Evolutionary conservation across 331 rosid species (phyloP).

Genomic region (Cydonia oblonga): DNA sequence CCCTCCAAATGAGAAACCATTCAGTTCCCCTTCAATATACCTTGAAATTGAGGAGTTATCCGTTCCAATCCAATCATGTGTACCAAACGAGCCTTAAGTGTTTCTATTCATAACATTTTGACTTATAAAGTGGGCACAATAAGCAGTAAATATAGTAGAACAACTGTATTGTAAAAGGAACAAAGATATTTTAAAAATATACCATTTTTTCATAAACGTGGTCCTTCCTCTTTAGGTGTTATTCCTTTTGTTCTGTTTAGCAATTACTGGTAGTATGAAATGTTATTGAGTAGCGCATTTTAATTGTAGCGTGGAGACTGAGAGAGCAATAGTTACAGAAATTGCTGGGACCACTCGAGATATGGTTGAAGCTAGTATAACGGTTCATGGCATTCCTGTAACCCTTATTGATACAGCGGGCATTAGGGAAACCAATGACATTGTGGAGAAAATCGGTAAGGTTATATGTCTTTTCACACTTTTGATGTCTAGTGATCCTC

Average conservation of each 20-base stretch:
- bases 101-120: no score
- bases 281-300: constrained; percentile 36
- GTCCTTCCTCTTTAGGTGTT: not conserved
- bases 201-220: not conserved
- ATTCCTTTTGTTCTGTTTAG: not conserved
- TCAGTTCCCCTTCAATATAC: not conserved
- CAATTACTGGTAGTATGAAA: not conserved
- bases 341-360: constrained; percentile 98
- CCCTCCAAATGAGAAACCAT: not conserved
- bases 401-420: constrained; percentile 99
- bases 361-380: constrained; percentile 81
- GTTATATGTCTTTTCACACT: constrained; percentile 4
- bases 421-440: constrained; percentile 83
- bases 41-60: not conserved
- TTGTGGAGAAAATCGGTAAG: constrained; percentile 91
- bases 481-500: not conserved
- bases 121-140: not conserved
- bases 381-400: constrained; percentile 70
- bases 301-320: constrained; percentile 88
- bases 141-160: not conserved
- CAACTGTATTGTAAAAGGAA: not conserved
- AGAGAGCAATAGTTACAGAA: constrained; percentile 96
- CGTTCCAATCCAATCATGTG: not conserved
- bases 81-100: no score
- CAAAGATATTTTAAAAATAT: not conserved